Percentiles rank a stretch among this genome's conserved stretches.
phyloP scores from a whole-genome alignment of 2,329 filamentous ascomycete genomes.

The Trichoderma guizhouense region DNA sequence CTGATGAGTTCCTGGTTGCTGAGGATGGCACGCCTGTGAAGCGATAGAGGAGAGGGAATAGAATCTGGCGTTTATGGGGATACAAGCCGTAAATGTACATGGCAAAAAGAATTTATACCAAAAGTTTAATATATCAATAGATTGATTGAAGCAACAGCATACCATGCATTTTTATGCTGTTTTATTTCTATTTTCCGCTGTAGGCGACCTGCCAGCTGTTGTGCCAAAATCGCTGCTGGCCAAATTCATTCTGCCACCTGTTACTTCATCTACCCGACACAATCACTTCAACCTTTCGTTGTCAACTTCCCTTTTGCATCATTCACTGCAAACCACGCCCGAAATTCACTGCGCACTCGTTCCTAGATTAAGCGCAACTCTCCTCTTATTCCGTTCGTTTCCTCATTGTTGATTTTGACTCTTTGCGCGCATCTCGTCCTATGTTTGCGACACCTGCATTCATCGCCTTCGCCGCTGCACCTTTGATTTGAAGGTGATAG shows the following conservation, averaged over 20 bases:
- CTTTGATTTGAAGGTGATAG: not conserved
- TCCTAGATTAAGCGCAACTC: not conserved
- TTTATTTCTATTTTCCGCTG: not conserved
- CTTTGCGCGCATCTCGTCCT: not conserved
- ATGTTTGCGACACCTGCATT: not conserved
- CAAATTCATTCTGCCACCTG: not conserved
- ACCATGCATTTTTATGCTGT: not conserved
- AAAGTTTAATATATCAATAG: not conserved
- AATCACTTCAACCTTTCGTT: not conserved
- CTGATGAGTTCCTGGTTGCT: conserved; percentile 71
- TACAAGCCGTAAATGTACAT: not conserved
- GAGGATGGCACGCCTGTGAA: conserved; percentile 56
- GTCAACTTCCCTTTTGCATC: not conserved
- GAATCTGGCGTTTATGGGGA: conserved; percentile 5
- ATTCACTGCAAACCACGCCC: not conserved
- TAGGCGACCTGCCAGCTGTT: not conserved
- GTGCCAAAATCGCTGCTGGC: not conserved
- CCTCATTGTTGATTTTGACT: not conserved
- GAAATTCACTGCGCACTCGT: not conserved
- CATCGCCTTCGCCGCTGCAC: not conserved
- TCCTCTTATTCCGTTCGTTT: not conserved
- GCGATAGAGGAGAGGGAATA: conserved; percentile 23
- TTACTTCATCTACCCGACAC: not conserved
- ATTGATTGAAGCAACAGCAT: not conserved
- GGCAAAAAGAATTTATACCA: not conserved